Base-by-base conservation (phyloP, 2,329 filamentous ascomycete genomes). In the Akanthomyces lecanii region DNA sequence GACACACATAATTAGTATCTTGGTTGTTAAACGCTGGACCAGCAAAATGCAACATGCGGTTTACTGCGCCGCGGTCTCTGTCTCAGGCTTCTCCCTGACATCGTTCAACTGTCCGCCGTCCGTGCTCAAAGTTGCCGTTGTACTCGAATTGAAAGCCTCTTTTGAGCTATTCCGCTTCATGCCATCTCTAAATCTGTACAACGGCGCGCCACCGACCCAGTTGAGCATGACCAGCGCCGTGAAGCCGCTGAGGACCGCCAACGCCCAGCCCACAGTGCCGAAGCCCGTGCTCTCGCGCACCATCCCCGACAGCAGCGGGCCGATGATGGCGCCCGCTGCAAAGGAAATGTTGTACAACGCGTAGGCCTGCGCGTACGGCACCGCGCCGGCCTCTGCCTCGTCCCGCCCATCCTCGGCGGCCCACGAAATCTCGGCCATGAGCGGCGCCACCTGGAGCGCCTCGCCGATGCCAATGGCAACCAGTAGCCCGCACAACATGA, bases 381-480 rank as follows among this genome's bases (percentile, higher is more conserved):
- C 69, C n/a, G 67, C 65, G 12, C 58, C 64, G 52, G 71, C 65
- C 6, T 62, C 57, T 1, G 25, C 57, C 2, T 33, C 59, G 28
- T 47, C 28, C 18, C 42, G 40, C 11, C 59, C 61, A 11, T 61
- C 66, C 18, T 66, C 58, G 10, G 73, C 66, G 5, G 72, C 66
- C 71, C 71, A 76, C 42, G 71, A 73, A 45, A 76, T 74, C 65
- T 76, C 74, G 2, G 73, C 74, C 69, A 75, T 76, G 59, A 76
- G 51, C 3, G 73, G 72, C 2, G 70, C 71, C 23, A 75, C 70
- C n/a, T 74, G 70, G n/a, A 70, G 72, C 10, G 69, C 64, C 55
- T 71, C 65, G 2, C 70, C 69, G 10, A 74, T 61, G 1, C 74
- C 74, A 7, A 76, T 52, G 8, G 72, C 73, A 2, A 66, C 62